Evolutionary conservation across 768 basidiomycete species (phyloP), one percentile per base, ranked within the genome.

Genomic region (Candolleomyces eurysporus): DNA sequence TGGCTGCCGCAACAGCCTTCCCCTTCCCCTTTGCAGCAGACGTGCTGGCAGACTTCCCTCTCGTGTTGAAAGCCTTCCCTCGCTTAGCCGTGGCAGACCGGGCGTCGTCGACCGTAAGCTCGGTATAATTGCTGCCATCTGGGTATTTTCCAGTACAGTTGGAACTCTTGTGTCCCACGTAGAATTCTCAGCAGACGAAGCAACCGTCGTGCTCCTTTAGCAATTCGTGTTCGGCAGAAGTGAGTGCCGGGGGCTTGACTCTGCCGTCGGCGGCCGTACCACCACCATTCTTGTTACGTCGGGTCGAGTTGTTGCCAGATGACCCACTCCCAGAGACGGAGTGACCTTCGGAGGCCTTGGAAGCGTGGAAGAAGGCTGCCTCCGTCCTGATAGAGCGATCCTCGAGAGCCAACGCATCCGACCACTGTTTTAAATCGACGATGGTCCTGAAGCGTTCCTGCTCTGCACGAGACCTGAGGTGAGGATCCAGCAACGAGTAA

Each of bases 31-130:
- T 26, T 4, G 26, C 4, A 26, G 26, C 63, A 22, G 75, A 62
- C 2, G 75, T 71, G 0, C 65, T 67, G 19, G 67, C n/a, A n/a
- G n/a, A n/a, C n/a, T n/a, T 0, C 76, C 62, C 0, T 72, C 78
- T 58, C 79, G 79, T 52, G 77, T 78, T 48, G 78, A 81, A 0
- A 42, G 39, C 8, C 70, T 68, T 8, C 73, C 13, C n/a, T 13
- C 14, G 14, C n/a, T 45, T 26, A 26, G 26, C 4, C 2, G 43
- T 4, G n/a, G 13, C 43, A 4, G 26, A 45, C 0, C 31, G 14
- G 0, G 62, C 58, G 3, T 49, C 59, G 2, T 21, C 51, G 7
- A 11, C n/a, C 14, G 62, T 67, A 0, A 67, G 64, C 11, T 64
- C 19, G 0, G 56, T 57, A 0, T 40, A 16, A 13, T n/a, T n/a